phyloP scores from a whole-genome alignment of 1,284 basidiomycete species.

The Tilletia horrida region DNA sequence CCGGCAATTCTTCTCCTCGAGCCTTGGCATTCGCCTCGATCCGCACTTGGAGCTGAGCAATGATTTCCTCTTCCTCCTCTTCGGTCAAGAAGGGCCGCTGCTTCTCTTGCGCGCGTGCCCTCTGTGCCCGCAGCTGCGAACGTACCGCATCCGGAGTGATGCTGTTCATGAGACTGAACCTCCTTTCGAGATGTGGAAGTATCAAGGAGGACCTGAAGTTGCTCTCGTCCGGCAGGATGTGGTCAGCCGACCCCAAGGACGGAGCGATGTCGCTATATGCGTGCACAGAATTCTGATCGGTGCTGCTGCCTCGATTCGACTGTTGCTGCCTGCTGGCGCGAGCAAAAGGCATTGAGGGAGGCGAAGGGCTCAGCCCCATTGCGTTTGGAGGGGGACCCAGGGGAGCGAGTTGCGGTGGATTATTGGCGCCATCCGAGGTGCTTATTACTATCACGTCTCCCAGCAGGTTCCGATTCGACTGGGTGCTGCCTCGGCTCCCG shows the following conservation, averaged over 20 bases:
- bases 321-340: not conserved
- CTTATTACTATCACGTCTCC: conserved; percentile 15
- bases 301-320: not conserved
- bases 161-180: conserved; percentile 45
- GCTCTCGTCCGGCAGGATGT: conserved; percentile 1
- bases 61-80: conserved; percentile 49
- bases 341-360: conserved; percentile 5
- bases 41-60: conserved; percentile 38
- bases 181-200: conserved; percentile 47
- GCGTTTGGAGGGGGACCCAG: not conserved
- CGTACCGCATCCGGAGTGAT: conserved; percentile 50
- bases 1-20: conserved; percentile 10
- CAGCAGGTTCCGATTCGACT: not conserved
- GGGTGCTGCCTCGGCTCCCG: not conserved
- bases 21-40: conserved; percentile 30
- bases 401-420: conserved; percentile 2
- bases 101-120: conserved; percentile 40
- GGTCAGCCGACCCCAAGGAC: not conserved
- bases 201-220: conserved; percentile 41
- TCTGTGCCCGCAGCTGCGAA: conserved; percentile 42
- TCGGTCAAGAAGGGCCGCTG: conserved; percentile 42
- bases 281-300: conserved; percentile 13
- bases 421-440: not conserved
- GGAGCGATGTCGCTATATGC: not conserved
- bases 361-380: not conserved